Evolutionary conservation across 805 yeast genomes (phyloP).

Genomic region (Isabelozyma heimii): DNA sequence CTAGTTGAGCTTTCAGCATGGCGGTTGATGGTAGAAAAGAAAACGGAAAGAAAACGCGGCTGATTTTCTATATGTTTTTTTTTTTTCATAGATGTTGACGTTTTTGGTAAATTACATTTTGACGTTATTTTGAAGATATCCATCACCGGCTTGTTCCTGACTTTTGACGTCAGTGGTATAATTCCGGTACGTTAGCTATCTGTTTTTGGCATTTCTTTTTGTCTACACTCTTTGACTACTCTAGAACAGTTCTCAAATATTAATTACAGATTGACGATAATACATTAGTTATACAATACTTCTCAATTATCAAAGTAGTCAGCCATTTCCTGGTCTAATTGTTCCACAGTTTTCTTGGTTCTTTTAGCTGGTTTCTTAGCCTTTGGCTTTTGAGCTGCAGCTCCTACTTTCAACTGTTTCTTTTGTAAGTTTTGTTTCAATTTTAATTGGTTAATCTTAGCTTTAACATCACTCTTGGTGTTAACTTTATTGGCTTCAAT

Average conservation of each 20-base stretch:
- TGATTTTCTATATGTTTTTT: too few relatives aligned
- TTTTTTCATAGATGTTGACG: too few relatives aligned
- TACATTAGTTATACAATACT: not conserved
- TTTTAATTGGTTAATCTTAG: slow-evolving; percentile 4
- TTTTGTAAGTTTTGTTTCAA: slow-evolving; percentile 6
- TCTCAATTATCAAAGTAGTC: slow-evolving; percentile 68
- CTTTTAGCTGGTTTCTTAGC: slow-evolving; percentile 32
- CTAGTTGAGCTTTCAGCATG: not conserved
- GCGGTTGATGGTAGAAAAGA: too few relatives aligned
- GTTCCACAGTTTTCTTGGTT: slow-evolving; percentile 76
- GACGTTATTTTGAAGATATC: too few relatives aligned
- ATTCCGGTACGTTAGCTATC: too few relatives aligned
- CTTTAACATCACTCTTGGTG: slow-evolving; percentile 20
- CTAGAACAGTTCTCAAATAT: too few relatives aligned
- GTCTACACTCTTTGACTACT: not conserved
- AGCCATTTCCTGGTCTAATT: slow-evolving; percentile 97
- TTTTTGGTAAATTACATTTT: too few relatives aligned
- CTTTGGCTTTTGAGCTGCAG: slow-evolving; percentile 13
- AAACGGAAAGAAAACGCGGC: too few relatives aligned
- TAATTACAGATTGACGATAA: not conserved
- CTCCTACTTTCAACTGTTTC: slow-evolving; percentile 8
- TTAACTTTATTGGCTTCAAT: slow-evolving; percentile 51
- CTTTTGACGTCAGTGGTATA: too few relatives aligned
- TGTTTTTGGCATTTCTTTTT: too few relatives aligned
- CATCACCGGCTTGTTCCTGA: too few relatives aligned